Evolutionary conservation across 306 rosid genomes (phyloP).

Genomic region (Trifolium fragiferum): DNA sequence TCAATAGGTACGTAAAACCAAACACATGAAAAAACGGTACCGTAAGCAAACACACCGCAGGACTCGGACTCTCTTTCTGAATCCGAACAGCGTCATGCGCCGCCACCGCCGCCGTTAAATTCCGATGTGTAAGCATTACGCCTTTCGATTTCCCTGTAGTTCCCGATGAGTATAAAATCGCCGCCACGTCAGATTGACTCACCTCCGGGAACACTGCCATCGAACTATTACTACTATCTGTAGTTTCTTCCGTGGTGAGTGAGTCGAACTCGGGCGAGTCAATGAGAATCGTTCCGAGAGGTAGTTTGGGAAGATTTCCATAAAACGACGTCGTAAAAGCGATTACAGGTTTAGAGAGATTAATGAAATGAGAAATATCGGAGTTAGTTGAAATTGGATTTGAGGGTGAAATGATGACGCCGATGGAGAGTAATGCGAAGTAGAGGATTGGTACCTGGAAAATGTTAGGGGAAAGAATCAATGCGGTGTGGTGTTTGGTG

Average conservation of each 20-base stretch:
- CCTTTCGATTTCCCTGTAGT: constrained; percentile 68
- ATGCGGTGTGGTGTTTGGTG: constrained; percentile 54
- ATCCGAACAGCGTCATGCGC: constrained; percentile 20
- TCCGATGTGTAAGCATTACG: constrained; percentile 59
- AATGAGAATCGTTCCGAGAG: constrained; percentile 32
- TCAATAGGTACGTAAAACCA: constrained; percentile 48
- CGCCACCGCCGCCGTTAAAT: constrained; percentile 40
- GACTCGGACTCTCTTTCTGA: constrained; percentile 37
- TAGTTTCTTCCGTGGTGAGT: neutral
- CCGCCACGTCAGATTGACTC: constrained; percentile 59
- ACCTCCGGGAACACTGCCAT: constrained; percentile 16
- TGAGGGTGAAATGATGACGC: constrained; percentile 58
- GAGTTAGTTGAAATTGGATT: constrained; percentile 55
- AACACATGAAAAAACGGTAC: constrained; percentile 59
- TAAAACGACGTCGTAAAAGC: constrained; percentile 51
- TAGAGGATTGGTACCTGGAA: constrained; percentile 56
- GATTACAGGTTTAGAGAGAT: constrained; percentile 46
- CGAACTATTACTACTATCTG: neutral
- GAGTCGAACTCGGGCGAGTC: constrained; percentile 66
- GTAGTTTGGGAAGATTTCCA: neutral
- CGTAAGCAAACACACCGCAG: constrained; percentile 48
- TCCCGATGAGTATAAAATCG: constrained; percentile 62
- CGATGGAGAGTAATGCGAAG: constrained; percentile 64
- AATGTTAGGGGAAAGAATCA: constrained; percentile 53
- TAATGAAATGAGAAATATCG: constrained; percentile 41